These are phyloP conservation scores for Chrysanthemum makinoi DNA, from an alignment of 129 eudicot species.

Conservation along the genomic window DNA sequence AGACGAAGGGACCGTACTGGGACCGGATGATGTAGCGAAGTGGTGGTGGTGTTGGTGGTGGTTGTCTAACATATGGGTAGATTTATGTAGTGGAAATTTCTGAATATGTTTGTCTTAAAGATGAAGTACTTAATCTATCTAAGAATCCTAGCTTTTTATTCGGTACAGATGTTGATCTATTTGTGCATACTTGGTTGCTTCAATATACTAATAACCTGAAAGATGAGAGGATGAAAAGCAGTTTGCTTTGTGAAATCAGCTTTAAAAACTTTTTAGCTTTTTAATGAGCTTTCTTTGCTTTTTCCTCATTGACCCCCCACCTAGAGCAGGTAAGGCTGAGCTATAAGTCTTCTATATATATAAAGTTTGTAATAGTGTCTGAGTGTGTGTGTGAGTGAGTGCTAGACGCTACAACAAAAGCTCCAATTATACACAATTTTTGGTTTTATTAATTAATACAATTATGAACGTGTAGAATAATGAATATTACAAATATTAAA, in stretches of 20 bases:
- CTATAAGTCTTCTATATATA: constrained; percentile 50
- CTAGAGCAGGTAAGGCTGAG: constrained; percentile 72
- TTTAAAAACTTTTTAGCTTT: constrained; percentile 49
- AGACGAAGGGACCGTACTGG: constrained; percentile 47
- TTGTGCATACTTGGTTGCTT: constrained; percentile 21
- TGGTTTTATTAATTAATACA: background rate
- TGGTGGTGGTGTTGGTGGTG: constrained; percentile 29
- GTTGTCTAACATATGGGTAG: constrained; percentile 58
- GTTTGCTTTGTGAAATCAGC: constrained; percentile 39
- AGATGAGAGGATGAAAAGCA: constrained; percentile 17
- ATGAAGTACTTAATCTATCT: constrained; percentile 37
- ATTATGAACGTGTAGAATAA: too few species aligned
- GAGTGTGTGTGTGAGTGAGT: constrained; percentile 17
- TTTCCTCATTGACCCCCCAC: constrained; percentile 60
- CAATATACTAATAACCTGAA: constrained; percentile 24
- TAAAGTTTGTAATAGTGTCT: constrained; percentile 26
- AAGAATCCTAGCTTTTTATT: constrained; percentile 29
- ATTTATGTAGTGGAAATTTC: constrained; percentile 25
- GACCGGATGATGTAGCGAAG: constrained; percentile 30
- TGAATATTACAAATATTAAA: too few species aligned
- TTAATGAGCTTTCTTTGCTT: constrained; percentile 48
- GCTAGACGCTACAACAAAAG: too few species aligned
- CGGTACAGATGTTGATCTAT: constrained; percentile 29
- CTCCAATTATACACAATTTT: too few species aligned
- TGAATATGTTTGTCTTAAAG: constrained; percentile 27